phyloP scores from a whole-genome alignment of 2,329 filamentous ascomycete species.

The Lecanicillium sp. region DNA sequence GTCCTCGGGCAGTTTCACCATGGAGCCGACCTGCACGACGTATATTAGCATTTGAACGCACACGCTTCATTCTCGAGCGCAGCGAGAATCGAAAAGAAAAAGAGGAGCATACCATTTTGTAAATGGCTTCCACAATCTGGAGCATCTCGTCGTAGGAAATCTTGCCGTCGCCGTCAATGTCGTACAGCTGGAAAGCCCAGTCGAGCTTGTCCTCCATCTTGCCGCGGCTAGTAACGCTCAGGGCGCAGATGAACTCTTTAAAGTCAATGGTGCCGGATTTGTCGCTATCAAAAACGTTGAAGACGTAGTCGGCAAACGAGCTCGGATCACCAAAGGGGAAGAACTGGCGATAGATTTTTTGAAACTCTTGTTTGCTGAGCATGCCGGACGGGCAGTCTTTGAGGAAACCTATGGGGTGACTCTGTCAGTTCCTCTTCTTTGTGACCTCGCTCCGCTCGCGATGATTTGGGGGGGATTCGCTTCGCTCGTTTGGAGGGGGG shows the following conservation, averaged over 20 bases:
- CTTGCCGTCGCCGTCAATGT: conserved; percentile 97
- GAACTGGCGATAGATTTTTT: conserved; percentile 99
- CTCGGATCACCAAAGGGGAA: conserved; percentile 98
- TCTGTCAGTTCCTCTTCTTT: conserved; percentile 1
- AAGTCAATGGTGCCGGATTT: conserved; percentile 98
- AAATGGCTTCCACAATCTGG: conserved; percentile 96
- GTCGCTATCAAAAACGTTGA: conserved; percentile 97
- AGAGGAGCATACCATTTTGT: conserved; percentile 76
- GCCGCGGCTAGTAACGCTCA: conserved; percentile 92
- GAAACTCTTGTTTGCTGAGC: conserved; percentile 96
- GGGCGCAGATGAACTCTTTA: conserved; percentile 97
- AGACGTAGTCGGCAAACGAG: conserved; percentile 97
- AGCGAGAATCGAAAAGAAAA: not conserved
- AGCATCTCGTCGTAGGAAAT: conserved; percentile 99
- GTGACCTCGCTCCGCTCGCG: not conserved
- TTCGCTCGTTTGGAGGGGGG: not conserved
- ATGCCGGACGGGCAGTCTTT: conserved; percentile 97
- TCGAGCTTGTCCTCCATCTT: conserved; percentile 99
- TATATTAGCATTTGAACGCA: not conserved
- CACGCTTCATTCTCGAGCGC: not conserved
- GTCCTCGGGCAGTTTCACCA: conserved; percentile 98
- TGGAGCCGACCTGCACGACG: conserved; percentile 72
- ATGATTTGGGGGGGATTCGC: too few species aligned
- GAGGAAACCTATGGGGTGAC: conserved; percentile 63
- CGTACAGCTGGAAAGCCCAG: conserved; percentile 98